Conservation (phyloP, 345 rosid genomes). For the Punica granatum region DNA sequence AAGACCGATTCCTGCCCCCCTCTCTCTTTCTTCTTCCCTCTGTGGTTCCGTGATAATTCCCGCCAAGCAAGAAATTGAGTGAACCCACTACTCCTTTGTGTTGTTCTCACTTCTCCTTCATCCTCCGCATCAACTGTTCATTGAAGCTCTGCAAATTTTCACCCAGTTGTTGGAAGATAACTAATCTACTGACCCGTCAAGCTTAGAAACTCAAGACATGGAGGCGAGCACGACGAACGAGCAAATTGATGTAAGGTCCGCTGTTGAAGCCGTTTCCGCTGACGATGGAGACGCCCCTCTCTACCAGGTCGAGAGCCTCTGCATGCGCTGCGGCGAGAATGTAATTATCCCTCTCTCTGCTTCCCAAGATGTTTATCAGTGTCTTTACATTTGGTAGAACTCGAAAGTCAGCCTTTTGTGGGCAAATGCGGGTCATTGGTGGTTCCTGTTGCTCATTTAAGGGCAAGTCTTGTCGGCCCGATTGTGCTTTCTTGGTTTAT, state of each 20-base stretch:
- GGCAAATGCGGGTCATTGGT: background rate
- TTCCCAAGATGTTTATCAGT: background rate
- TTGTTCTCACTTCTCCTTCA: too few species aligned
- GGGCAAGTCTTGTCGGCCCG: background rate
- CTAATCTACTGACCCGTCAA: too few species aligned
- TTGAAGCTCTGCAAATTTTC: too few species aligned
- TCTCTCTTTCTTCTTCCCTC: too few species aligned
- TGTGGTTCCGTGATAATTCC: too few species aligned
- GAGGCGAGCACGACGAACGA: slow-evolving; percentile 15
- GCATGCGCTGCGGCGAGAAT: slow-evolving; percentile 86
- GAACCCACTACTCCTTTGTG: too few species aligned
- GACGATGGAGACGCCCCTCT: slow-evolving; percentile 55
- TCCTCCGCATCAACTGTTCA: too few species aligned
- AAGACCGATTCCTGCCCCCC: too few species aligned
- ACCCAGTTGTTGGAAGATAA: too few species aligned
- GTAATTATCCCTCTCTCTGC: slow-evolving; percentile 25
- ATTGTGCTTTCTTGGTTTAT: too few species aligned
- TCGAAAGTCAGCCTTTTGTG: background rate
- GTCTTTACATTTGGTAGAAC: background rate
- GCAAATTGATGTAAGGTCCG: slow-evolving; percentile 49
- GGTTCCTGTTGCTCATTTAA: background rate
- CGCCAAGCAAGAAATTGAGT: too few species aligned
- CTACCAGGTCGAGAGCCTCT: slow-evolving; percentile 80
- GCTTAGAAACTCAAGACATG: too few species aligned
- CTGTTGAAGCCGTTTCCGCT: slow-evolving; percentile 69